These are phyloP conservation scores for Sugiyamaella novakii DNA, from an alignment of 1,139 yeast genomes.

Conservation along the genomic window DNA sequence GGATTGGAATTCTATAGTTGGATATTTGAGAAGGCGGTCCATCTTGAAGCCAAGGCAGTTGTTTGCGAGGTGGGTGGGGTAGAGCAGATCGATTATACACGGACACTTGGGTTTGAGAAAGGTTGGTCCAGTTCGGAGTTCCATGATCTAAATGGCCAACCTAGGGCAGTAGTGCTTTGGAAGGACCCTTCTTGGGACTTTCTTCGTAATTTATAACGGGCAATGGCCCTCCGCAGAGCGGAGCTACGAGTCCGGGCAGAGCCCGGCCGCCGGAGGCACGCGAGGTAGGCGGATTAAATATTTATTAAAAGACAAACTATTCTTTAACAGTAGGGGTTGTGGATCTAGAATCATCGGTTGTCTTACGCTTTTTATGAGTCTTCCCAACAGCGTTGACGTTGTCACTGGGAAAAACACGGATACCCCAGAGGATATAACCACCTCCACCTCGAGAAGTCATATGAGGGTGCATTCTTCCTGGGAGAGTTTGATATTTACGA, in stretches of 20 bases:
- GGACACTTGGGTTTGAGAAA: slow-evolving; percentile 22
- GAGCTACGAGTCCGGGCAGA: not conserved
- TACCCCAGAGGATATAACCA: slow-evolving; percentile 81
- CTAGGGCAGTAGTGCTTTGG: slow-evolving; percentile 45
- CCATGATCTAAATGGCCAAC: slow-evolving; percentile 41
- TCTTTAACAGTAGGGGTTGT: slow-evolving; percentile 1
- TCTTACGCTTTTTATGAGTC: slow-evolving; percentile 35
- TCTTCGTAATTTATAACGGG: slow-evolving; percentile 12
- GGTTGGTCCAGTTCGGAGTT: slow-evolving; percentile 38
- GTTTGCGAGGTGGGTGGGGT: slow-evolving; percentile 50
- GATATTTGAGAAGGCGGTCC: slow-evolving; percentile 51
- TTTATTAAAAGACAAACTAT: not conserved
- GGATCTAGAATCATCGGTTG: slow-evolving; percentile 15
- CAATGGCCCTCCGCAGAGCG: not conserved
- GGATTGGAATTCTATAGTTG: slow-evolving; percentile 68
- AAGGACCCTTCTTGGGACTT: slow-evolving; percentile 31
- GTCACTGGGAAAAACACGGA: slow-evolving; percentile 74
- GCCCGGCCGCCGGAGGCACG: too few species aligned
- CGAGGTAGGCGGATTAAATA: too few species aligned
- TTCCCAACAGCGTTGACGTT: slow-evolving; percentile 47
- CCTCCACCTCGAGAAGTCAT: slow-evolving; percentile 96
- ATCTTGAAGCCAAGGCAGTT: slow-evolving; percentile 47
- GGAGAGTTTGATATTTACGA: slow-evolving; percentile 85
- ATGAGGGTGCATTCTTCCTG: slow-evolving; percentile 91
- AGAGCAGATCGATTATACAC: slow-evolving; percentile 39